A percentile compares a stretch with the other conserved stretches of the same genome.
These are phyloP conservation scores for Fusarium sp. DNA, from an alignment of 2,329 filamentous ascomycete genomes.

Conservation along the genomic window DNA sequence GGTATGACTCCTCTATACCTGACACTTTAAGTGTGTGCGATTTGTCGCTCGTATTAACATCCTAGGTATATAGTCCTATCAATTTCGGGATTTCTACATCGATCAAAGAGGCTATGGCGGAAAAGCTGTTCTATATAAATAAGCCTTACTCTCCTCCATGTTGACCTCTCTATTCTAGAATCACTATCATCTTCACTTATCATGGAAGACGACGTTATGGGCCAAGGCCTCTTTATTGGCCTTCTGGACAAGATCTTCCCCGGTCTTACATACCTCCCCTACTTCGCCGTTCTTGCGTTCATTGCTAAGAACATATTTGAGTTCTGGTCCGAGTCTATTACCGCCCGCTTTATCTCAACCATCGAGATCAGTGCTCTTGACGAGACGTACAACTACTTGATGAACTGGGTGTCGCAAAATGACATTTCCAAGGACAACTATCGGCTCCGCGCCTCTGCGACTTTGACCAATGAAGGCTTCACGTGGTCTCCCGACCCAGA, in stretches of 20 bases:
- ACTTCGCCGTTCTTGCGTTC: neutral
- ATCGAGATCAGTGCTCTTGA: constrained; percentile 26
- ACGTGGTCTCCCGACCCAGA: neutral
- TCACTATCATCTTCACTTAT: neutral
- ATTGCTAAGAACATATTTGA: constrained; percentile 10
- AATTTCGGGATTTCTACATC: too few species aligned
- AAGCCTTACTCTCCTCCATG: neutral
- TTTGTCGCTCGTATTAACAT: too few species aligned
- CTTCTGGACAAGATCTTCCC: constrained; percentile 4
- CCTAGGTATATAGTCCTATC: too few species aligned
- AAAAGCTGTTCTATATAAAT: neutral
- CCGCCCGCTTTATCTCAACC: constrained; percentile 19
- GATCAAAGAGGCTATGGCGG: too few species aligned
- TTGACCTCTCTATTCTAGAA: accelerated
- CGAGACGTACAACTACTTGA: constrained; percentile 29
- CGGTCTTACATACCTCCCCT: neutral
- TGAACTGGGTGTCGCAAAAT: constrained; percentile 28
- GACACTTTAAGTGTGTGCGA: too few species aligned
- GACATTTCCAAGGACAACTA: neutral
- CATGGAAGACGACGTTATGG: neutral
- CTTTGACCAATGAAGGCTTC: neutral
- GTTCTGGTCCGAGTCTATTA: neutral
- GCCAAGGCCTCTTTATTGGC: neutral
- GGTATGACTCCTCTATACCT: too few species aligned
- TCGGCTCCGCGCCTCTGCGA: neutral